Evolutionary conservation across 1,139 yeast genomes (phyloP), one percentile per base, ranked within the genome.

Genomic region (Spencermartinsiella ligniputridi): DNA sequence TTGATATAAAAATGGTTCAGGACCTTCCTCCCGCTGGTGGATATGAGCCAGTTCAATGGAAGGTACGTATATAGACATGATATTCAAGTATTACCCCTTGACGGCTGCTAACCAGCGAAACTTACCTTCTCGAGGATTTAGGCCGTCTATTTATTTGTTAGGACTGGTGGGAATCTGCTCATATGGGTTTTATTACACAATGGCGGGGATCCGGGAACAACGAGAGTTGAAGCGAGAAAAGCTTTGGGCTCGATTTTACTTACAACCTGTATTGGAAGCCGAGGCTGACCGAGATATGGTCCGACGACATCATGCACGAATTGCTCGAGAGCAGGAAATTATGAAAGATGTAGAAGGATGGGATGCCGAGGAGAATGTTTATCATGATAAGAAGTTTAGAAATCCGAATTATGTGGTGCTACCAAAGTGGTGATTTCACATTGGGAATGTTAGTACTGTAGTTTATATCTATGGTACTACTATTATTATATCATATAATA

Each of bases 1-100:
- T n/a, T n/a, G n/a, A n/a, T n/a, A n/a, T 11, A 32, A 54, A 47
- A 39, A 56, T 62, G 58, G 64, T 55, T 41, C 96, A 87, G 75
- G 96, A 87, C 62, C 72, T 87, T 62, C 95, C 96, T 62, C 96
- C 96, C 52, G 72, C 78, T 57, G 89, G 87, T 52, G 95, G 95
- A 57, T 87, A 86, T 60, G 90, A 83, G 55, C 84, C 87, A 42
- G 78, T 87, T 49, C 96, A 87, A 70, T 87, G 95, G 95, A 84
- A 83, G 65, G 69, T 64, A 47, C 37, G 63, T 49, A n/a, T 34
- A 6, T 16, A 13, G 18, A 8, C 8, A 16, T 8, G 21, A 13
- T 9, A 9, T 24, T 17, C 39, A 18, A 18, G 17, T 17, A 24
- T 21, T 16, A 9, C 21, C 13, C 12, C 29, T 21, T 44, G 18